These are phyloP conservation scores for Fusarium tricinctum DNA, from an alignment of 2,329 filamentous ascomycete genomes.

Conservation along the genomic window DNA sequence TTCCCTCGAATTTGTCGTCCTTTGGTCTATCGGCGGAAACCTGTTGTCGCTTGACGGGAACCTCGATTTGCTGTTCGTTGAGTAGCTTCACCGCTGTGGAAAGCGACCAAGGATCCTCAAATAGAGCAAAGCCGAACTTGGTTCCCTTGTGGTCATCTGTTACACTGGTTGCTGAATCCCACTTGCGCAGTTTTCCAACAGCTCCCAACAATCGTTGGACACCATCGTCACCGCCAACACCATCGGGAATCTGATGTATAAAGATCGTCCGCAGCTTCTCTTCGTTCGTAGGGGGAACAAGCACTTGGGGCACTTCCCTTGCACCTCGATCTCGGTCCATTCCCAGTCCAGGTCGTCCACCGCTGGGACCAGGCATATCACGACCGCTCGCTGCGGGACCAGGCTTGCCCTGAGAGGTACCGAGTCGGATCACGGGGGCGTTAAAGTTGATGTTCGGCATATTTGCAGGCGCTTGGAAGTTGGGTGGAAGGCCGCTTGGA, in stretches of 20 bases:
- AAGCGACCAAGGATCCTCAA: constrained; percentile 90
- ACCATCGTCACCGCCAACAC: constrained; percentile 80
- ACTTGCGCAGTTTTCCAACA: constrained; percentile 85
- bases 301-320: constrained; percentile 76
- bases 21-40: constrained; percentile 61
- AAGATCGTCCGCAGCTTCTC: constrained; percentile 95
- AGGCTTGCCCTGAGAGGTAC: constrained; percentile 79
- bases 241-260: constrained; percentile 86
- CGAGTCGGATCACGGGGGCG: constrained; percentile 93
- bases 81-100: constrained; percentile 88
- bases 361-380: constrained; percentile 55
- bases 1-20: constrained; percentile 63
- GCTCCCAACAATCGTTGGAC: constrained; percentile 82
- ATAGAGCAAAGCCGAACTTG: constrained; percentile 96
- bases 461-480: constrained; percentile 89
- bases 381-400: constrained; percentile 58
- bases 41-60: constrained; percentile 83
- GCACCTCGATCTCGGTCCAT: constrained; percentile 78
- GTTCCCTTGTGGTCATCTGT: constrained; percentile 80
- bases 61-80: constrained; percentile 82
- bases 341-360: constrained; percentile 66
- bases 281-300: constrained; percentile 87
- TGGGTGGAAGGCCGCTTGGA: constrained; percentile 82
- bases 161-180: constrained; percentile 79
- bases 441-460: constrained; percentile 99